Percentiles rank a stretch among this genome's conserved stretches.
These are phyloP conservation scores for Sicyos baderoa DNA, from an alignment of 306 rosid species.

Conservation along the genomic window DNA sequence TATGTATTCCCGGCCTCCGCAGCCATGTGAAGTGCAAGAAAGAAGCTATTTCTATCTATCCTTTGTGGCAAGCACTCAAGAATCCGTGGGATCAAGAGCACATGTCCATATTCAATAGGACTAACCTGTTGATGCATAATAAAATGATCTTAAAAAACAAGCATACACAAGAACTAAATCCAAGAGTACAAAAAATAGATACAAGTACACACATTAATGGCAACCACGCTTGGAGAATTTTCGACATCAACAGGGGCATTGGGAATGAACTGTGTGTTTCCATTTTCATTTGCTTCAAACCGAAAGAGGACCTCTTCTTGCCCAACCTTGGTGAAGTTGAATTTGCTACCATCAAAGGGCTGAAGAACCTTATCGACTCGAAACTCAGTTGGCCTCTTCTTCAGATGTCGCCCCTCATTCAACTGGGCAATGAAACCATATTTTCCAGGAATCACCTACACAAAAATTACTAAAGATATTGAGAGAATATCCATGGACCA, in stretches of 20 bases:
- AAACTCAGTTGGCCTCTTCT: slow-evolving; percentile 93
- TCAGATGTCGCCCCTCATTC: slow-evolving; percentile 93
- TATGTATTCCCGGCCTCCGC: slow-evolving; percentile 62
- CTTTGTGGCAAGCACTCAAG: slow-evolving; percentile 73
- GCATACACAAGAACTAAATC: not conserved
- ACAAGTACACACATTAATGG: slow-evolving; percentile 58
- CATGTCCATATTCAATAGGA: slow-evolving; percentile 94
- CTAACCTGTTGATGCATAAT: slow-evolving; percentile 56
- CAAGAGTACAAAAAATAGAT: slow-evolving; percentile 6
- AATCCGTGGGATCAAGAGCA: slow-evolving; percentile 70
- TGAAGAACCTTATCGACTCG: slow-evolving; percentile 90
- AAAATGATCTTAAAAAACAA: slow-evolving; percentile 1
- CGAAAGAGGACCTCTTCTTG: slow-evolving; percentile 89
- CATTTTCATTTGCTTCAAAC: slow-evolving; percentile 64
- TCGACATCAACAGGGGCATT: slow-evolving; percentile 67
- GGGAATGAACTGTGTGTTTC: slow-evolving; percentile 60
- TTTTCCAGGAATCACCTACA: slow-evolving; percentile 79
- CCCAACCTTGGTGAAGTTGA: slow-evolving; percentile 91
- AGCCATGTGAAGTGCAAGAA: slow-evolving; percentile 85
- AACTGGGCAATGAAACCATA: slow-evolving; percentile 88
- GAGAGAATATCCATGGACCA: slow-evolving; percentile 8
- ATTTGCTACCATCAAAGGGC: slow-evolving; percentile 74
- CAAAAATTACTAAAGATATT: slow-evolving; percentile 18
- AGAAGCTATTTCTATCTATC: slow-evolving; percentile 70
- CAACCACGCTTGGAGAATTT: slow-evolving; percentile 67